Evolutionary conservation across 2,329 filamentous ascomycete species (phyloP).

Genomic region (Keithomyces neogunnii): DNA sequence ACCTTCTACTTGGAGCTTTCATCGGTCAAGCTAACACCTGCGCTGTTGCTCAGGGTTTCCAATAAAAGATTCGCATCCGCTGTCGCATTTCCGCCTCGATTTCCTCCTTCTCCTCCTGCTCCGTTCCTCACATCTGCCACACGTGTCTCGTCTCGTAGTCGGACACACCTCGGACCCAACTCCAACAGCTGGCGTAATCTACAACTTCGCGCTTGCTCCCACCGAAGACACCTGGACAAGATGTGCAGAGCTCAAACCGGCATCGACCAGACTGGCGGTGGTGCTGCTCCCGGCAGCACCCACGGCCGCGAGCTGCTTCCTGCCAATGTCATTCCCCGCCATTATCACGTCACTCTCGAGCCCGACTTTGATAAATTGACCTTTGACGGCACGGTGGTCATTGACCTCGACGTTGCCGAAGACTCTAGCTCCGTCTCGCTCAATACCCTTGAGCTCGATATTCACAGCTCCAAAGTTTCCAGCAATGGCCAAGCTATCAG

Average conservation of each 20-base stretch:
- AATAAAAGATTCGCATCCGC: conserved; percentile 4
- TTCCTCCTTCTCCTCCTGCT: background rate
- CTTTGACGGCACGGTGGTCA: conserved; percentile 71
- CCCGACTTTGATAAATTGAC: conserved; percentile 82
- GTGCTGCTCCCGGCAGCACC: conserved; percentile 10
- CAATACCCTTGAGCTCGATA: conserved; percentile 80
- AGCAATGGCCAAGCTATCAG: conserved; percentile 38
- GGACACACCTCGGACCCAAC: background rate
- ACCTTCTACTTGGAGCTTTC: conserved; percentile 7
- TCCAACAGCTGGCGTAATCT: conserved; percentile 5
- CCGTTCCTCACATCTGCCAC: background rate
- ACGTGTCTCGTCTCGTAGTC: background rate
- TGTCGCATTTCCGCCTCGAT: background rate
- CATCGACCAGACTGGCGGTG: conserved; percentile 25
- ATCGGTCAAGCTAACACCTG: background rate
- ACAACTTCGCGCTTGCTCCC: conserved; percentile 57
- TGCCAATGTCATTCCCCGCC: conserved; percentile 80
- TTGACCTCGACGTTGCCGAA: conserved; percentile 80
- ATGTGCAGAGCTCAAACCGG: conserved; percentile 53
- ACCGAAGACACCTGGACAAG: conserved; percentile 47
- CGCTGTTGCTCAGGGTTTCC: background rate
- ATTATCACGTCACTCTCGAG: conserved; percentile 89
- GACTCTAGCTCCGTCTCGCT: conserved; percentile 79
- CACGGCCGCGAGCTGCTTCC: conserved; percentile 71
- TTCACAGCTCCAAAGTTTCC: conserved; percentile 52